Evolutionary conservation across 352 stramenopile genomes (phyloP), one percentile per base, ranked within the genome.

Genomic region (Albugo laibachii): DNA sequence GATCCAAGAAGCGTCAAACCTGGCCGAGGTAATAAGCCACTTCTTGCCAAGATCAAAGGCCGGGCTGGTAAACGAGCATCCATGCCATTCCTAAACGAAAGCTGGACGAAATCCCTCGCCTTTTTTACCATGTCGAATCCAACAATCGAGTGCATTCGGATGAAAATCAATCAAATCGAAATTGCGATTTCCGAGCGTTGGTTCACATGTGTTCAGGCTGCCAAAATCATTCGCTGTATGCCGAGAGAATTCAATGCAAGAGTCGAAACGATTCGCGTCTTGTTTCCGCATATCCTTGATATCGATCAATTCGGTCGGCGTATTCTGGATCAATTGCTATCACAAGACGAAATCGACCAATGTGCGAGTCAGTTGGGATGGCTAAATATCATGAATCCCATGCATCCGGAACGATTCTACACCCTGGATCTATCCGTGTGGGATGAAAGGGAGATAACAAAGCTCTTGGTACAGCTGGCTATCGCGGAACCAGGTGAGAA

Each of bases 81-180:
- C 24, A 31, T 31, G 24, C 24, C 24, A 8, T 31, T 31, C 24
- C 24, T 31, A 3, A 31, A 31, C 24, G 24, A 31, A 31, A 31
- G 24, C 24, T 31, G 24, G 24, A 31, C 3, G 24, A 31, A 31
- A 31, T 31, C 24, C 24, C 24, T 31, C 8, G 24, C 74, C 39
- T 57, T 59, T 15, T 56, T 82, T 42, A 64, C 65, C 2, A 56
- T 58, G 2, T 53, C 35, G 2, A 59, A 57, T 19, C 67, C 62
- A 12, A 79, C 62, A 2, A 82, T 74, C 47, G 70, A 84, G 49
- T 66, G 60, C n/a, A 65, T 86, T 44, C 68, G 63, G 16, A 60
- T 83, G 31, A 84, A 85, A 50, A 62, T 89, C 48, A 70, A 85
- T 38, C 71, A 85, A 55, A 83, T 89, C 41, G 74, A 89, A 55